phyloP scores from a whole-genome alignment of 2,329 filamentous ascomycete genomes.

The Penicillium sp. region DNA sequence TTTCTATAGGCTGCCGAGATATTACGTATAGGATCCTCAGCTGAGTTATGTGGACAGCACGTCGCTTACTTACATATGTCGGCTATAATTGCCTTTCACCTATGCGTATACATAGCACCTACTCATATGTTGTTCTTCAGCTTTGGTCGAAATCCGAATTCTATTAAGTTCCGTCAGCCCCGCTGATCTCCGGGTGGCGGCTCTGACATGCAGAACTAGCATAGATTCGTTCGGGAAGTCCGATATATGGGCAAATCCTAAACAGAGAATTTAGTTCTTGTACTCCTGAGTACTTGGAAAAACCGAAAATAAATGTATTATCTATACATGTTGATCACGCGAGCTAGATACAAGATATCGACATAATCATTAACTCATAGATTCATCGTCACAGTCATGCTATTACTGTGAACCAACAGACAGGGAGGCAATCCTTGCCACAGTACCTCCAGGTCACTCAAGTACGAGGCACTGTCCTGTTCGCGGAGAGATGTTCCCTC shows the following conservation, averaged over 20 bases:
- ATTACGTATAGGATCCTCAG: not conserved
- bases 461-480: slow-evolving; percentile 69
- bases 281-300: not conserved
- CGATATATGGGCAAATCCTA: not conserved
- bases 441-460: slow-evolving; percentile 76
- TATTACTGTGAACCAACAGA: slow-evolving; percentile 80
- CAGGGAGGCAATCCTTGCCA: slow-evolving; percentile 75
- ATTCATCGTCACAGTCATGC: slow-evolving; percentile 74
- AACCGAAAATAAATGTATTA: not conserved
- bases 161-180: slow-evolving; percentile 1
- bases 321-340: not conserved
- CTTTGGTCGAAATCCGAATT: not conserved
- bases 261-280: not conserved
- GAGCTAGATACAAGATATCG: not conserved
- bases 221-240: not conserved
- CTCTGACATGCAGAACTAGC: slow-evolving; percentile 6
- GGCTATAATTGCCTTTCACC: not conserved
- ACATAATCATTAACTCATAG: slow-evolving; percentile 27
- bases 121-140: not conserved
- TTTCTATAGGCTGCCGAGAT: not conserved
- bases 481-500: slow-evolving; percentile 75
- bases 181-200: slow-evolving; percentile 13
- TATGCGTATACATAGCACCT: no score
- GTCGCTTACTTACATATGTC: not conserved
- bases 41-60: not conserved